Percentiles rank a stretch among this genome's conserved stretches.
Conservation (phyloP, 805 yeast genomes). For the Metschnikowia dekortorum region DNA sequence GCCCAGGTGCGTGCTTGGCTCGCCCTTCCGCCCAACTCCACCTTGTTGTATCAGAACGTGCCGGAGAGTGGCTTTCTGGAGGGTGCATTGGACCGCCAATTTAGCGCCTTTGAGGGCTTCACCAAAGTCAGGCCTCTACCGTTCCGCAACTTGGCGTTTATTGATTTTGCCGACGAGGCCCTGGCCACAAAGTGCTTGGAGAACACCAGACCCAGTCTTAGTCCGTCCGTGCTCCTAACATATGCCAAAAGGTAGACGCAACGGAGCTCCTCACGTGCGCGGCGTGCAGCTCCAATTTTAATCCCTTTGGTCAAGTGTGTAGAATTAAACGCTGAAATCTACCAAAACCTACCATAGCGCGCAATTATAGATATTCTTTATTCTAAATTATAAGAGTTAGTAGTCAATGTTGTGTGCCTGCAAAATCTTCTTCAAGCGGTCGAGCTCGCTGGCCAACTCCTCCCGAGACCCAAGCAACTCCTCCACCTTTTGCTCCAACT, state of each 20-base stretch:
- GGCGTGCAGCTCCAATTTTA: no score
- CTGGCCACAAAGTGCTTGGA: slow-evolving; percentile 41
- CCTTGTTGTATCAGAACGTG: slow-evolving; percentile 62
- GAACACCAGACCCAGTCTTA: slow-evolving; percentile 16
- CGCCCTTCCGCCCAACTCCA: slow-evolving; percentile 61
- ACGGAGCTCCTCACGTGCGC: no score
- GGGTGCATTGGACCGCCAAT: slow-evolving; percentile 38
- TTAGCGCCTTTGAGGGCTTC: slow-evolving; percentile 55
- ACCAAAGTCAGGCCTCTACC: slow-evolving; percentile 62
- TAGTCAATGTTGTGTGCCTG: slow-evolving; percentile 14
- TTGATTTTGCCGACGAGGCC: slow-evolving; percentile 63
- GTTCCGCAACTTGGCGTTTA: slow-evolving; percentile 68
- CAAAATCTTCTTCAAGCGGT: slow-evolving; percentile 50
- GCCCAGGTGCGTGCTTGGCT: slow-evolving; percentile 15
- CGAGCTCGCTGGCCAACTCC: slow-evolving; percentile 59
- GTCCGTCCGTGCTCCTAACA: slow-evolving; percentile 22
- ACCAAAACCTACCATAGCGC: no score
- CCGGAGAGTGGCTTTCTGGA: slow-evolving; percentile 36
- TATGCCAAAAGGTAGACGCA: slow-evolving; percentile 29
- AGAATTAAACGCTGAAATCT: no score
- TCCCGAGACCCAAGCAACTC: slow-evolving; percentile 55
- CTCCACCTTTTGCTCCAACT: slow-evolving; percentile 75
- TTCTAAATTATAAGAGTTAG: not conserved
- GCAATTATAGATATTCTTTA: no score
- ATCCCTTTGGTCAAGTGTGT: no score